A percentile compares a stretch with the other conserved stretches of the same genome.
These are phyloP conservation scores for Termitomyces sp. DNA, from an alignment of 1,284 basidiomycete genomes.

Conservation along the genomic window DNA sequence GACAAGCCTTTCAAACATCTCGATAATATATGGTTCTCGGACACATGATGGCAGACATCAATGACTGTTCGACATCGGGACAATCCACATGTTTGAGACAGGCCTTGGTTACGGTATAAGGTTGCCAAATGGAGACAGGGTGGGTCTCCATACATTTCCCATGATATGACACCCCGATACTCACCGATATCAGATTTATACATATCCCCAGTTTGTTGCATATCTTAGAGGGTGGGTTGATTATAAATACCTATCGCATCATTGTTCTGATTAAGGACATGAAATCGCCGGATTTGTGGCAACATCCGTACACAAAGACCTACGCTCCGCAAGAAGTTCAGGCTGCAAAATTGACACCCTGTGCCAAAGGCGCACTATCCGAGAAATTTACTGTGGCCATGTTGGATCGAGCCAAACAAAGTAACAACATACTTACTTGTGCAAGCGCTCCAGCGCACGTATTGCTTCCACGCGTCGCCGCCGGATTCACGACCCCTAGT, in stretches of 20 bases:
- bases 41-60: conserved; percentile 18
- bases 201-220: background rate
- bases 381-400: conserved; percentile 75
- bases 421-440: conserved; percentile 45
- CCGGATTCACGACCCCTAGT: conserved; percentile 93
- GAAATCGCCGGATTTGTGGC: conserved; percentile 11
- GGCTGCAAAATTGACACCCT: conserved; percentile 79
- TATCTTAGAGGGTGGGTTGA: background rate
- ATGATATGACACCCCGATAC: conserved; percentile 12
- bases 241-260: conserved; percentile 6
- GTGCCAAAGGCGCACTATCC: conserved; percentile 81
- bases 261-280: conserved; percentile 4
- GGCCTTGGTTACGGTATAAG: conserved; percentile 23
- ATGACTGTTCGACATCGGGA: conserved; percentile 26
- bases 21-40: conserved; percentile 13
- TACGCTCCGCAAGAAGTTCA: conserved; percentile 22
- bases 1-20: conserved; percentile 19
- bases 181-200: background rate
- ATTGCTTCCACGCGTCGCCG: conserved; percentile 96
- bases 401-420: conserved; percentile 9
- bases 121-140: conserved; percentile 15
- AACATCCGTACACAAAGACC: conserved; percentile 6
- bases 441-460: conserved; percentile 83
- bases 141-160: conserved; percentile 14
- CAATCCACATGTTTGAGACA: conserved; percentile 27